Base-by-base conservation (phyloP, 2,329 filamentous ascomycete genomes). In the Penicillium sp. region DNA sequence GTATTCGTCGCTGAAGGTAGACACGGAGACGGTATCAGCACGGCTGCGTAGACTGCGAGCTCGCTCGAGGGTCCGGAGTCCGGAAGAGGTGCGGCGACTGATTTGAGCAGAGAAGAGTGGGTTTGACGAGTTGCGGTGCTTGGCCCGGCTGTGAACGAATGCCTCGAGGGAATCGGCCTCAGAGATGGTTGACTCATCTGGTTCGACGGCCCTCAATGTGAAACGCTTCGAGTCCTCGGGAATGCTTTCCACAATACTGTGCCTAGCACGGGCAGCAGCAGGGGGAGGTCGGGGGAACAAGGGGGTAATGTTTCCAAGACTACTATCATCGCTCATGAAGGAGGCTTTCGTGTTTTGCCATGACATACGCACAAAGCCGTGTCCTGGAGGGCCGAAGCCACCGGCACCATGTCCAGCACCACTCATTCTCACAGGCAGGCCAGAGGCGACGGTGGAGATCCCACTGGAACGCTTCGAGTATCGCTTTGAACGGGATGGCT, bases 331-430 rank as follows among this genome's bases (percentile, higher is more conserved):
- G 44, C 71, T 77, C 51, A 72, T 70, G 10, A 78, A 63, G 3
- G 76, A 77, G 9, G 63, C 63, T 35, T 73, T 72, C 0, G 73
- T 74, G 56, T 75, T 77, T 59, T 78, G 75, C 77, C 77, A 79
- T 37, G 78, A 79, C 47, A 70, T 64, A 17, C 74, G 71, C 7
- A 75, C 73, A 4, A 74, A 57, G n/a, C 74, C 75, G 59, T 74
- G 70, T 10, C 75, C 73, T 4, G 74, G 70, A 35, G 75, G 73
- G n/a, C 75, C 73, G 17, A 78, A 72, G 4, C 77, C 76, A 44
- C 78, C 78, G 2, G 76, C 74, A 4, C 78, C 78, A 65, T 80
- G 78, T 2, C 78, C 78, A 19, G 77, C 78, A 19, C 78, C 78
- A 56, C 78, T 80, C 19, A 77, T 68, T 59, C 78, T 69, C n/a